Evolutionary conservation across 1,284 basidiomycete genomes (phyloP), one percentile per base, ranked within the genome.

Genomic region (Ustilago curta): DNA sequence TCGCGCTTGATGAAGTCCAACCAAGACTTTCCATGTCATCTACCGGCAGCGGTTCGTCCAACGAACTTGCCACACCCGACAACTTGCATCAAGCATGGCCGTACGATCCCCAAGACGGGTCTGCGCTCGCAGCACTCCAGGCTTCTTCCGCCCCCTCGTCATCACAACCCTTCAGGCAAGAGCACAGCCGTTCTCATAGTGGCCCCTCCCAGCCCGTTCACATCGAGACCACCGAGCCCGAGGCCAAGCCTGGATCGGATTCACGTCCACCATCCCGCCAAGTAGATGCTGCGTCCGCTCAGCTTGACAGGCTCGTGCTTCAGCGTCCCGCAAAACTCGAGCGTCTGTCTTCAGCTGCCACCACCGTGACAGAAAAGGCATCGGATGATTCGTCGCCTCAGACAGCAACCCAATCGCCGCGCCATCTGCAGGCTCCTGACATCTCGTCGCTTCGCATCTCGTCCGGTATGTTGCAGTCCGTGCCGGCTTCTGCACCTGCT

Each of bases 1-100:
- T 59, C 14, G 31, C 43, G 8, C 18, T 44, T 14, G 54, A 60
- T 25, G 72, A 67, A 40, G 52, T 58, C 11, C 65, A 61, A 8
- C 77, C 76, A 5, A 69, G 77, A 8, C 60, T 79, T 2, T 79
- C 77, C 44, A 78, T 70, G 57, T 79, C 76, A 3, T 79, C 77
- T 11, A 58, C 57, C 12, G 72, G 64, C 39, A 78, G 76, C 58
- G 71, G 61, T 14, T 61, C 56, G 27, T 61, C 59, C 27, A 68
- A 63, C 62, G 78, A 79, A 48, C 56, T 79, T 12, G 43, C 57
- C 0, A 79, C 76, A 6, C 78, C 78, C 6, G 78, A 79, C 14
- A 67, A 65, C 19, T 18, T 43, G n/a, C 67, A 66, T 19, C 63
- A 59, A 27, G 40, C 63, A 7, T 70, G 70, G 71, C 57, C 64